phyloP scores from a whole-genome alignment of 495 filamentous ascomycete species.

The Penicillium egyptiacum region DNA sequence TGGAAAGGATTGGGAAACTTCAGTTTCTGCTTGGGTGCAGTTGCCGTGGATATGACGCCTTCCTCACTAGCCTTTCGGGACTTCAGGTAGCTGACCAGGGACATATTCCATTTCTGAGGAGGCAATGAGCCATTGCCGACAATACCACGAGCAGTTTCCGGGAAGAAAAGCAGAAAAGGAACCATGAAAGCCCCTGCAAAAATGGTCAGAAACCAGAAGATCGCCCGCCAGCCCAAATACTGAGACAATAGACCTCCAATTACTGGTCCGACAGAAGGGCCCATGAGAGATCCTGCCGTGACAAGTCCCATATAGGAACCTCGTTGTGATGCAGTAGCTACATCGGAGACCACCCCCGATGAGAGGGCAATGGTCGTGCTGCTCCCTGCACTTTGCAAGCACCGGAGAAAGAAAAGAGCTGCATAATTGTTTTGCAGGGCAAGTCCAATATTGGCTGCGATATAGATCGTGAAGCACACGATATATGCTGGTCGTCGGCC shows the following conservation, averaged over 20 bases:
- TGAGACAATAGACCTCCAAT: constrained; percentile 65
- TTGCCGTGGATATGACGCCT: constrained; percentile 12
- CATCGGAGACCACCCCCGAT: constrained; percentile 44
- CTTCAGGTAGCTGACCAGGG: constrained; percentile 33
- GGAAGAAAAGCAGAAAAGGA: constrained; percentile 37
- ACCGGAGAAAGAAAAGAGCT: constrained; percentile 50
- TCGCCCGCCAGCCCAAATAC: constrained; percentile 66
- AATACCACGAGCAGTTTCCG: constrained; percentile 47
- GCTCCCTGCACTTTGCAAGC: constrained; percentile 51
- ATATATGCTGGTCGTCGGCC: constrained; percentile 52
- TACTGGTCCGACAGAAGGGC: constrained; percentile 59
- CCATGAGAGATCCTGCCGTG: constrained; percentile 36
- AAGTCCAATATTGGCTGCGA: constrained; percentile 51
- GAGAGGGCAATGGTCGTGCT: constrained; percentile 47
- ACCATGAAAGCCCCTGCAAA: constrained; percentile 46
- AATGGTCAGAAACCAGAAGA: constrained; percentile 78
- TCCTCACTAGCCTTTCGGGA: constrained; percentile 27
- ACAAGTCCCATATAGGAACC: constrained; percentile 48
- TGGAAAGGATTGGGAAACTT: constrained; percentile 69
- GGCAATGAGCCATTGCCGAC: constrained; percentile 47
- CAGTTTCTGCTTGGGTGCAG: constrained; percentile 45
- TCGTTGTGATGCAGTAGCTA: constrained; percentile 41
- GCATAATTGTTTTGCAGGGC: constrained; percentile 47
- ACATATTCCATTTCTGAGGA: constrained; percentile 37
- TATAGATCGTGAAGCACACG: constrained; percentile 47